Conservation (phyloP, 768 basidiomycete genomes). For the Tulasnella sp. region DNA sequence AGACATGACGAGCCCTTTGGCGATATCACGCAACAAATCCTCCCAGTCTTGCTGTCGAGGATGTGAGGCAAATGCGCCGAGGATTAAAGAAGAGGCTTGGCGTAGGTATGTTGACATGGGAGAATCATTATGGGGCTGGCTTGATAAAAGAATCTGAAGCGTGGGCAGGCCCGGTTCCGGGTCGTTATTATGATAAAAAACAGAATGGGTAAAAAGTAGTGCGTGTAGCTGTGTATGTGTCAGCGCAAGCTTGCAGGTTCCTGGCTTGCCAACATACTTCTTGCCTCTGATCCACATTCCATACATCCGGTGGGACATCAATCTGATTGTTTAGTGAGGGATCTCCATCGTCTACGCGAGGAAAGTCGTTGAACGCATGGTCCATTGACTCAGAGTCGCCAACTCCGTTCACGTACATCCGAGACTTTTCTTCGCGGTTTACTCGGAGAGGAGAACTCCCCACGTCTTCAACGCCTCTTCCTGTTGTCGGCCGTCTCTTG, state of each 20-base stretch:
- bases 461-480: neutral
- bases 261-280: neutral
- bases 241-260: neutral
- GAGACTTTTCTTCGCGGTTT: too few relatives aligned
- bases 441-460: neutral
- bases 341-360: too few relatives aligned
- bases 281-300: constrained; percentile 1
- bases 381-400: too few relatives aligned
- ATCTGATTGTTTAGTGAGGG: neutral
- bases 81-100: neutral
- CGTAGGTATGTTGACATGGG: neutral
- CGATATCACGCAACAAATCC: neutral
- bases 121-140: neutral
- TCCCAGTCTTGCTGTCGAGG: constrained; percentile 5
- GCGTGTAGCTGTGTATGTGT: neutral
- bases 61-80: neutral
- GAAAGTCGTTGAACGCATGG: too few relatives aligned
- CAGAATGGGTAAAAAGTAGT: constrained; percentile 3
- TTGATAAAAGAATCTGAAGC: neutral
- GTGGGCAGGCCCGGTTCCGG: neutral
- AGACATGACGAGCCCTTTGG: neutral
- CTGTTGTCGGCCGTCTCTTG: constrained; percentile 1
- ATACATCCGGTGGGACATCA: neutral
- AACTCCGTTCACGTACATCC: too few relatives aligned
- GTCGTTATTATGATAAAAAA: neutral